Conservation (phyloP, 31 red algal genomes). For the Bonnemaisonia californica region DNA sequence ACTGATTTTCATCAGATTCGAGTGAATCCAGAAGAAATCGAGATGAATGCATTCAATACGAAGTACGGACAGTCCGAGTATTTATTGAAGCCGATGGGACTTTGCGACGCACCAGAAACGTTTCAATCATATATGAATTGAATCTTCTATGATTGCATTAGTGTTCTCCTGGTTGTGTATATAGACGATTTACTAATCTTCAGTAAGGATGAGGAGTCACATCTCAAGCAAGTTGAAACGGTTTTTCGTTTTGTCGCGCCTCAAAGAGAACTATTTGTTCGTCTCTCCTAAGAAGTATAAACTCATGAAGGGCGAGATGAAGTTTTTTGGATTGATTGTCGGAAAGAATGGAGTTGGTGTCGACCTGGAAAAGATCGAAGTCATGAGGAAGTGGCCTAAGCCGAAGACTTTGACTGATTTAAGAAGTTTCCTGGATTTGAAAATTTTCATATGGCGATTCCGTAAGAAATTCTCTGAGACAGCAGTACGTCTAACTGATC, state of each 20-base stretch:
- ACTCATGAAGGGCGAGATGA: background rate
- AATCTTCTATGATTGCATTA: background rate
- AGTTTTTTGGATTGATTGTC: conserved; percentile 14
- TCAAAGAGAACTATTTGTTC: background rate
- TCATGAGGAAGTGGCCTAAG: conserved; percentile 17
- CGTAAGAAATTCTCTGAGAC: conserved; percentile 14
- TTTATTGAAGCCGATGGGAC: conserved; percentile 26
- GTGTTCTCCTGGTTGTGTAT: background rate
- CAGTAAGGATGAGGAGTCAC: background rate
- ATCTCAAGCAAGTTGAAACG: background rate
- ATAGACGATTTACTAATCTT: conserved; percentile 28
- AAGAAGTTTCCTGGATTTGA: conserved; percentile 29
- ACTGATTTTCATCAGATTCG: background rate
- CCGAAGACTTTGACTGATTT: conserved; percentile 23
- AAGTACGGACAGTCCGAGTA: conserved; percentile 20
- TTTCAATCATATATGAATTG: too few relatives aligned
- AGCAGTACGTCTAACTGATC: conserved; percentile 36
- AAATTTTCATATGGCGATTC: conserved; percentile 46
- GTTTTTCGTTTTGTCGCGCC: too few relatives aligned
- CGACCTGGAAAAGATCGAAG: conserved; percentile 11
- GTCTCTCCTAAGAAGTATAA: conserved; percentile 8
- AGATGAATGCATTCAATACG: conserved; percentile 22
- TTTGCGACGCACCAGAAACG: too few relatives aligned
- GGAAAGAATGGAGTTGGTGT: conserved; percentile 6
- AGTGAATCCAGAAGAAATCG: background rate